Evolutionary conservation across 306 rosid species (phyloP).

Genomic region (Ormosia emarginata): DNA sequence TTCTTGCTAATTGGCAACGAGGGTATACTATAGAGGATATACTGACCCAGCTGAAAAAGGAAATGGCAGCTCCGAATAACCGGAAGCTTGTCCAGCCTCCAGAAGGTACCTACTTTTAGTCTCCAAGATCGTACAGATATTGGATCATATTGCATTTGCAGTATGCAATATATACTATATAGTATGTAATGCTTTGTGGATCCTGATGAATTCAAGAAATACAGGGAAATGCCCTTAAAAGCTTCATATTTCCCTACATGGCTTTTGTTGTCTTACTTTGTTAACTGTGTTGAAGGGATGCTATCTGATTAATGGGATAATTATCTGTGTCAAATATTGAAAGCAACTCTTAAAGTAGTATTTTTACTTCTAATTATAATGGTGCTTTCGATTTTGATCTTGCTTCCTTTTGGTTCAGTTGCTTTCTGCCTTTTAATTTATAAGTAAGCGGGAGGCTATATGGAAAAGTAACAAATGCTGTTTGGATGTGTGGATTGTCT

Average conservation of each 20-base stretch:
- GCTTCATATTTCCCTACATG: conserved; percentile 45
- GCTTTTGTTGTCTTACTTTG: conserved; percentile 42
- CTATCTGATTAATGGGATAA: conserved; percentile 42
- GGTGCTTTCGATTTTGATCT: conserved; percentile 7
- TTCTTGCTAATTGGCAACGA: conserved; percentile 94
- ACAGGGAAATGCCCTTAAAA: conserved; percentile 46
- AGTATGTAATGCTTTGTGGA: conserved; percentile 69
- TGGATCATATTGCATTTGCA: conserved; percentile 53
- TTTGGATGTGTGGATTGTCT: background rate
- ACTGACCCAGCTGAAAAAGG: conserved; percentile 97
- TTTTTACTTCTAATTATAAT: conserved; percentile 19
- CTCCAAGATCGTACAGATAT: conserved; percentile 36
- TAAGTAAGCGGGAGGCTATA: too few relatives aligned
- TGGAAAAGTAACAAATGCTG: background rate
- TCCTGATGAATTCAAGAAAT: conserved; percentile 58
- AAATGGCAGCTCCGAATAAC: conserved; percentile 91
- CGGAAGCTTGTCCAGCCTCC: conserved; percentile 99
- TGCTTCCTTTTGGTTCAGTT: background rate
- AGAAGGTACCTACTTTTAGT: conserved; percentile 95
- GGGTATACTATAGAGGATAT: conserved; percentile 98
- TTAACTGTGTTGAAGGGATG: conserved; percentile 58
- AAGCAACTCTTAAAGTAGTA: conserved; percentile 37
- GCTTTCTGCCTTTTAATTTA: background rate
- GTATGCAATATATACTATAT: conserved; percentile 51
- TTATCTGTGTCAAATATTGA: conserved; percentile 49